Percentiles rank a stretch among this genome's conserved stretches.
These are phyloP conservation scores for Sicyos edulis DNA, from an alignment of 306 rosid genomes.

Conservation along the genomic window DNA sequence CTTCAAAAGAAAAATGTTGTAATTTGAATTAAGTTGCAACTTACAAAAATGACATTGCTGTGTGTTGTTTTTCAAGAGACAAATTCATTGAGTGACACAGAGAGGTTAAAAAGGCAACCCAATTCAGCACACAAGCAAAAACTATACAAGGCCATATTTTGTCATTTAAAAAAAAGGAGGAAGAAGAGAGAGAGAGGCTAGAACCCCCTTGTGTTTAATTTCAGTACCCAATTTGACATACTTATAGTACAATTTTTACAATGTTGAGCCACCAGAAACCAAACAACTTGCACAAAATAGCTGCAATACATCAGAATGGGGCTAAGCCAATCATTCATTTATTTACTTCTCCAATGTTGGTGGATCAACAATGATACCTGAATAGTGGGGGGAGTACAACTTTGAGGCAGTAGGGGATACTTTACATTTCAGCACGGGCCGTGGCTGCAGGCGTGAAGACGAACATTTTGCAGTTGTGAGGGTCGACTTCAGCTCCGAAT, in stretches of 20 bases:
- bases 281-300: slow-evolving; percentile 7
- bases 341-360: not conserved
- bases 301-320: slow-evolving; percentile 8
- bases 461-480: slow-evolving; percentile 55
- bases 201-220: not conserved
- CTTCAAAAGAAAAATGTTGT: too few relatives aligned
- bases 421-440: slow-evolving; percentile 16
- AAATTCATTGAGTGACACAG: too few relatives aligned
- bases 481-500: slow-evolving; percentile 52
- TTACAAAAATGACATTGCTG: too few relatives aligned
- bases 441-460: slow-evolving; percentile 43
- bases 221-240: not conserved
- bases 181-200: not conserved
- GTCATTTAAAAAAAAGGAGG: not conserved
- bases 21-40: not conserved
- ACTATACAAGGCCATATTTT: not conserved
- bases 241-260: not conserved
- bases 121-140: too few relatives aligned
- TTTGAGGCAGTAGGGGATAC: not conserved
- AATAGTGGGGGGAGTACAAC: not conserved
- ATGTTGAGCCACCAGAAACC: slow-evolving; percentile 1
- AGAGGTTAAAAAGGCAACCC: too few relatives aligned
- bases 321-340: not conserved
- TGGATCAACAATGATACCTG: not conserved
- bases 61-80: too few relatives aligned